Conservation (phyloP, 2,329 filamentous ascomycete genomes). For the Colletotrichum shisoi region DNA sequence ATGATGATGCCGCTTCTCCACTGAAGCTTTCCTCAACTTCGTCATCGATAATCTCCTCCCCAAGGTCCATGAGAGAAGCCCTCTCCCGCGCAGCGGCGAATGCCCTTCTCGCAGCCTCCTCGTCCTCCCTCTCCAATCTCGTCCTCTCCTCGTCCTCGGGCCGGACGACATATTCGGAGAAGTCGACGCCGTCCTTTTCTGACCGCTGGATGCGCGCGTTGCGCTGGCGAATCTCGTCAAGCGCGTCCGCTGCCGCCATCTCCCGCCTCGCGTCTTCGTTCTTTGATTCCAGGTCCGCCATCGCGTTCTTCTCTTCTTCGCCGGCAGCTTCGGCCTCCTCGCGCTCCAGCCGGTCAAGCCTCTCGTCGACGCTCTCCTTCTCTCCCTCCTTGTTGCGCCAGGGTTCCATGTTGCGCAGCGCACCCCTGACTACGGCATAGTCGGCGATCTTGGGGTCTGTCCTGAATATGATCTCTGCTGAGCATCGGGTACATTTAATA, state of each 20-base stretch:
- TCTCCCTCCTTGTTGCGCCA: constrained; percentile 74
- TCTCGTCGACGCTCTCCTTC: constrained; percentile 85
- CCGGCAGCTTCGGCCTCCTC: constrained; percentile 72
- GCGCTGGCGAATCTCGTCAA: constrained; percentile 91
- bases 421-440: constrained; percentile 81
- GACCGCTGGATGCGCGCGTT: constrained; percentile 88
- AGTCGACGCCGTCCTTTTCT: constrained; percentile 71
- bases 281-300: constrained; percentile 94
- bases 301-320: constrained; percentile 80
- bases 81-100: constrained; percentile 72
- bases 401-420: constrained; percentile 90
- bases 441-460: constrained; percentile 97
- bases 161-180: constrained; percentile 61
- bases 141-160: constrained; percentile 66
- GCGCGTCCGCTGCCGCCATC: constrained; percentile 94
- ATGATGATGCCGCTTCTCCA: constrained; percentile 24
- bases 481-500: constrained; percentile 78
- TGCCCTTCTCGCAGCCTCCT: constrained; percentile 78
- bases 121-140: constrained; percentile 80
- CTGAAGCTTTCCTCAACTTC: constrained; percentile 3
- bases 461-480: constrained; percentile 79
- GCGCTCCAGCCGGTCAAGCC: constrained; percentile 81
- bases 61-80: constrained; percentile 55
- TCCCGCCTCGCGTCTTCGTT: constrained; percentile 91
- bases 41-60: constrained; percentile 56